Base-by-base conservation (phyloP, 2,329 filamentous ascomycete species). In the Fusarium humuli region DNA sequence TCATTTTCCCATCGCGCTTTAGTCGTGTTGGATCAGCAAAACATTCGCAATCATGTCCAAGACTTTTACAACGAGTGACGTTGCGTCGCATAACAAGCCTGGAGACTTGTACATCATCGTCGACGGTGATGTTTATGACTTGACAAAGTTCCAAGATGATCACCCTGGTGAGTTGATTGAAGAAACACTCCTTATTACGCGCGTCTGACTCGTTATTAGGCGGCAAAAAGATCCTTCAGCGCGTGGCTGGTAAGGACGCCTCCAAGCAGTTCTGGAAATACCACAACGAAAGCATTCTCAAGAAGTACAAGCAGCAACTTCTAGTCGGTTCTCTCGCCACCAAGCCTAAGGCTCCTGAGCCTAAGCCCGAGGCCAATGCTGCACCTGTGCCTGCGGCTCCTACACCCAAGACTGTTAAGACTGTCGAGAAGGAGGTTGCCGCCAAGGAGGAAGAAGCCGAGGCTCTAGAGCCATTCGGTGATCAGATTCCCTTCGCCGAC, bases 101-200 rank as follows among this genome's bases (percentile, higher is more conserved):
- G 90, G 94, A 77, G 91, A 91, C 79, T 86, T 98, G 67, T 98
- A 91, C 89, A 93, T 98, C 77, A 89, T 97, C 71, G 90, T 98
- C 73, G 95, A 98, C 73, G 92, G 94, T 76, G 95, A 98, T 81
- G 95, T 98, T 73, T 98, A 97, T 81, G 95, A 99, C 79, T 80
- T 98, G 76, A 97, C 94, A 75, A 94, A 90, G 77, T 95, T 95
- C 80, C 91, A 93, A 79, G 91, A 94, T 65, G 92, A 94, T 72
- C 92, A 95, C 80, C 93, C 92, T 79, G 94, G 93, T 88, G 84
- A 83, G 83, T 75, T 23, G 18, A 46, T 13, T 45, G 18, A 20
- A 18, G 14, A 47, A 25, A 16, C 34, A n/a, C 22, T 13, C 20
- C 25, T 27, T 6, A 18, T 56, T 54, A 60, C 53, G 41, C 56